Base-by-base conservation (phyloP, 495 filamentous ascomycete genomes). In the Aspergillus asperescens region DNA sequence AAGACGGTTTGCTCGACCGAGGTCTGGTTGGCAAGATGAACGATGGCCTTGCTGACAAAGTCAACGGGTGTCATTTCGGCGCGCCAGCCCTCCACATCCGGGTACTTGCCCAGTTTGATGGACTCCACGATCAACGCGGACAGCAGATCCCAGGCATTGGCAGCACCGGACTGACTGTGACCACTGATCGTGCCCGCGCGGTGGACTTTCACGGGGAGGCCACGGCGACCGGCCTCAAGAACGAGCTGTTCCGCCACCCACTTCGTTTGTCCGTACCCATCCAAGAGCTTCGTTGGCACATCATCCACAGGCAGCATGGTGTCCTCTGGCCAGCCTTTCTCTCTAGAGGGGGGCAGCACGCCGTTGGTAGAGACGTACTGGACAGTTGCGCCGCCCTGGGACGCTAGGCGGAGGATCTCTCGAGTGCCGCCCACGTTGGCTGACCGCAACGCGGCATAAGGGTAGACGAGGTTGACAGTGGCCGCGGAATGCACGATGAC, bases 51-150 rank as follows among this genome's bases (percentile, higher is more conserved):
- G 64, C 79, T 83, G 48, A 86, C 80, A 48, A 85, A 85, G 64
- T 87, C 83, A 2, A 84, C 84, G 0, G 84, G 84, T 2, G 84
- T 86, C 82, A 86, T 86, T 66, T 87, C 84, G 0, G 81, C 81
- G 23, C 79, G 77, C 83, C 84, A 86, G 45, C 80, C 82, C 29
- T 80, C 71, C 19, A 86, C 78, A 47, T 84, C 77, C 0, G 83
- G 83, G 4, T 75, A 76, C 47, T 77, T 77, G 18, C 83, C 82
- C 0, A 87, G 58, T 24, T 78, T 76, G 28, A 86, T 75, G 7
- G 83, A 86, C 57, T 87, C 84, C 1, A 87, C 81, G 19, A 86
- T 70, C 46, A 87, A 54, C 0, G 84, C 84, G 53, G 78, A 80
- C 10, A 87, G 67, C 5, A 87, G 70, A 75, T 86, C 84, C 67